Evolutionary conservation across 495 filamentous ascomycete species (phyloP), one percentile per base, ranked within the genome.

Genomic region (Xylaria venustula): DNA sequence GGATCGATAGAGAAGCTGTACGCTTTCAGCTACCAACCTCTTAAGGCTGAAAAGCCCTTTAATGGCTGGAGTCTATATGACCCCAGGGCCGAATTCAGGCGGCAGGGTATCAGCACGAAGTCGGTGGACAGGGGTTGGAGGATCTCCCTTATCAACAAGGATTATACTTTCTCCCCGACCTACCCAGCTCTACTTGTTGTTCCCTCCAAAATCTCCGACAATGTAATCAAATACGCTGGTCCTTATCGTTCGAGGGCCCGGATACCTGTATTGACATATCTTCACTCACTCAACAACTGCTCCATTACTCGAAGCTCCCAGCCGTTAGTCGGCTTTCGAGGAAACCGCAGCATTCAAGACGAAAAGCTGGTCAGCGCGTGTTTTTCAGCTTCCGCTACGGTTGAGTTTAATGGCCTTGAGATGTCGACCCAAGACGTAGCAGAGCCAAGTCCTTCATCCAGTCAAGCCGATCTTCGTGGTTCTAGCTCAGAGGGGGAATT

Each of bases 201-300:
- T 17, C 94, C 94, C 20, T 85, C 87, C 30, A 82, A 85, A 47
- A 95, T 99, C 65, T 98, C 94, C 41, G 94, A 99, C 75, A 98
- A 93, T 64, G 92, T 92, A 45, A 84, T 99, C 55, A 96, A 96
- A 62, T 97, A 99, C 69, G 95, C 93, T 11, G 90, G 90, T 61
- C 80, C 82, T 59, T 98, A 93, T 75, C 88, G 94, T 34, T 98
- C 94, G 0, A 83, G 91, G 50, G 85, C 86, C 47, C 85, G 94
- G 58, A 90, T 99, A 75, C 94, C 94, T 17, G 89, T 87, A 8
- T 78, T 98, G 36, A 90, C 90, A 30, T 99, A 99, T 70, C 83
- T 97, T 11, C 94, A 99, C 73, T 92, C 94, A 1, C 81, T 98
- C 59, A 99, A 98, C 74, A 96, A 95, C 71, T 97, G 94, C 72